A percentile compares a stretch with the other conserved stretches of the same genome.
Evolutionary conservation across 495 filamentous ascomycete species (phyloP).

Genomic region (Penicillium arizonense): DNA sequence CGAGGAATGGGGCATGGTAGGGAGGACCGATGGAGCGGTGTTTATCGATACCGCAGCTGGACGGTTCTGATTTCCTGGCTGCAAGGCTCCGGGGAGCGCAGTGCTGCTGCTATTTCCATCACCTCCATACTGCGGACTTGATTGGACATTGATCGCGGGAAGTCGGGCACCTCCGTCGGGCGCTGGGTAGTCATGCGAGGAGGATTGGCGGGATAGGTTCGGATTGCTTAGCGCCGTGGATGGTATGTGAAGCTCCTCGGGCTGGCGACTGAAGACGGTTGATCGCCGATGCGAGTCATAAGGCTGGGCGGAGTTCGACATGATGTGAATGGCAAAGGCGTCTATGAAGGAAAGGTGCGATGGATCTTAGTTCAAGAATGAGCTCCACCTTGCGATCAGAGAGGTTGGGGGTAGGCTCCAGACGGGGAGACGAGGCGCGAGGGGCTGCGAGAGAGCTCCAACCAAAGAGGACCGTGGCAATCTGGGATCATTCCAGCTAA

Average conservation of each 20-base stretch:
- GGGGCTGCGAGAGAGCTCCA: constrained; percentile 39
- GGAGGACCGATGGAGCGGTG: constrained; percentile 66
- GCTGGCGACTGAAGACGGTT: constrained; percentile 49
- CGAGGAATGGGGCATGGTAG: constrained; percentile 65
- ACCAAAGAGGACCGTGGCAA: constrained; percentile 17
- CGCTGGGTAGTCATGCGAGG: constrained; percentile 49
- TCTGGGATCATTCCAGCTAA: constrained; percentile 13
- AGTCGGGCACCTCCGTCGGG: constrained; percentile 39
- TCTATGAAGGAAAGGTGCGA: constrained; percentile 16
- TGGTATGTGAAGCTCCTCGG: constrained; percentile 80
- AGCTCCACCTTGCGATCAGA: constrained; percentile 21
- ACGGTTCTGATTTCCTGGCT: constrained; percentile 62
- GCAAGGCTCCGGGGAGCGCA: constrained; percentile 67
- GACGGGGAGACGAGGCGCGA: background rate
- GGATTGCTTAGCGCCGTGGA: constrained; percentile 47
- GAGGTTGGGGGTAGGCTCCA: background rate
- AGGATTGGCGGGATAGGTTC: constrained; percentile 42
- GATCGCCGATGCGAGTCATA: constrained; percentile 57
- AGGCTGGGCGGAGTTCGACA: constrained; percentile 47
- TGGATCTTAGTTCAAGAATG: constrained; percentile 9
- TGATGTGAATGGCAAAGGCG: constrained; percentile 20
- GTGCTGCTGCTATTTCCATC: constrained; percentile 27
- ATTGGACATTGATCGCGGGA: constrained; percentile 67
- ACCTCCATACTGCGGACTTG: constrained; percentile 54
- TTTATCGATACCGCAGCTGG: constrained; percentile 67